Percentiles rank a stretch among this genome's conserved stretches.
These are phyloP conservation scores for Pascua guehoae DNA, from an alignment of 1,284 basidiomycete genomes.

Conservation along the genomic window DNA sequence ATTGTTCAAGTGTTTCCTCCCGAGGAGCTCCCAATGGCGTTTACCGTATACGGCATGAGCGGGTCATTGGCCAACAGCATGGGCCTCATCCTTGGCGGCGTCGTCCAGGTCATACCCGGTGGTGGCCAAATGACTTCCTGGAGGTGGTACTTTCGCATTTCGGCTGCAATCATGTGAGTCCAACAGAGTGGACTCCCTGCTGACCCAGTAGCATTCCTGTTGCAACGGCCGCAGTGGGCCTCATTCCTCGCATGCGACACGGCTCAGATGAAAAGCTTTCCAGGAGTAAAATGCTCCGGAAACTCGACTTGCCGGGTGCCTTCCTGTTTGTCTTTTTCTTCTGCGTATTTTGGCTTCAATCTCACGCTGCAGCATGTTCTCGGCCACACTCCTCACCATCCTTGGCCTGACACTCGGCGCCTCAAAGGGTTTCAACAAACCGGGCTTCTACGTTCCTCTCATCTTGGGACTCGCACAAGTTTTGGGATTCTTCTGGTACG, in stretches of 20 bases:
- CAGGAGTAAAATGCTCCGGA: too few relatives aligned
- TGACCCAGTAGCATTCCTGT: background rate
- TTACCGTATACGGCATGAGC: conserved; percentile 33
- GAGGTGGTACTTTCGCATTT: conserved; percentile 46
- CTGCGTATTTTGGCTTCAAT: too few relatives aligned
- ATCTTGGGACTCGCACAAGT: conserved; percentile 22
- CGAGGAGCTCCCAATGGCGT: conserved; percentile 24
- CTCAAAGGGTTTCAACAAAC: conserved; percentile 20
- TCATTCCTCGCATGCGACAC: background rate
- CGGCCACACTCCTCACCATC: conserved; percentile 24
- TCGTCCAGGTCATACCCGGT: conserved; percentile 37
- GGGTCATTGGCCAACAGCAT: conserved; percentile 32
- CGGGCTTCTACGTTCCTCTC: conserved; percentile 26
- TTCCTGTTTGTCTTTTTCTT: background rate
- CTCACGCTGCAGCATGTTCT: conserved; percentile 13
- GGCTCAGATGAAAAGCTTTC: conserved; percentile 24
- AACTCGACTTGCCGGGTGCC: conserved; percentile 17
- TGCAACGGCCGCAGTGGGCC: background rate
- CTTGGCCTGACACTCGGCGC: conserved; percentile 29
- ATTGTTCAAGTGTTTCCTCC: conserved; percentile 30
- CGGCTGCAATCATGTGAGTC: conserved; percentile 24
- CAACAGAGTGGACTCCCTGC: conserved; percentile 13
- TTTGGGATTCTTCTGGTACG: conserved; percentile 33
- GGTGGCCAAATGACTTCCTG: conserved; percentile 35
- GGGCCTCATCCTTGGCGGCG: conserved; percentile 30